These are phyloP conservation scores for Moesziomyces sp. DNA, from an alignment of 1,284 basidiomycete species.

Conservation along the genomic window DNA sequence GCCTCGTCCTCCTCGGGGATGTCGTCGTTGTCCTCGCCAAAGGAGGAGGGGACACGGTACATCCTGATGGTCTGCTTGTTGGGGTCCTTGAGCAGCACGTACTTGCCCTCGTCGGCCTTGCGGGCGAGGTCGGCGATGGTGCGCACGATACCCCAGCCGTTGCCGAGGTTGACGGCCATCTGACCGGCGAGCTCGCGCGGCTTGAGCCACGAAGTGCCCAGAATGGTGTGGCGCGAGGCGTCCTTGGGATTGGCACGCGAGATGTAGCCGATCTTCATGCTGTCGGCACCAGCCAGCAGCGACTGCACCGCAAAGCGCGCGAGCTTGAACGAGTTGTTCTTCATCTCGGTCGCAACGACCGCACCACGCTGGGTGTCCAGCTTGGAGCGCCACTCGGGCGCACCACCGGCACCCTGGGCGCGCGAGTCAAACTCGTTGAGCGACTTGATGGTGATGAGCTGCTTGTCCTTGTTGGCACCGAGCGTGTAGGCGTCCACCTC, in stretches of 20 bases:
- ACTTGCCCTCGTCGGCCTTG: slow-evolving; percentile 59
- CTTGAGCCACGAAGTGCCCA: slow-evolving; percentile 93
- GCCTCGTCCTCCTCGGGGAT: slow-evolving; percentile 72
- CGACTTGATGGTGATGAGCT: slow-evolving; percentile 81
- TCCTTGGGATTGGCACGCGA: slow-evolving; percentile 93
- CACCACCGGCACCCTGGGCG: slow-evolving; percentile 87
- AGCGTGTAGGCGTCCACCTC: slow-evolving; percentile 88
- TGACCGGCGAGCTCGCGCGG: slow-evolving; percentile 93
- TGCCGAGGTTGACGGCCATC: slow-evolving; percentile 92
- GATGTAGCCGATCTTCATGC: slow-evolving; percentile 97
- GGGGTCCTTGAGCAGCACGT: slow-evolving; percentile 66
- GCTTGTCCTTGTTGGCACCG: slow-evolving; percentile 54
- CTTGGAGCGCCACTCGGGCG: slow-evolving; percentile 96
- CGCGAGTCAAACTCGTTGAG: slow-evolving; percentile 98
- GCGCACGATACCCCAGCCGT: slow-evolving; percentile 96
- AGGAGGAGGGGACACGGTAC: slow-evolving; percentile 87
- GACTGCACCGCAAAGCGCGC: slow-evolving; percentile 98
- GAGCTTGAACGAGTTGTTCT: slow-evolving; percentile 98
- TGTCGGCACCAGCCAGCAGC: slow-evolving; percentile 92
- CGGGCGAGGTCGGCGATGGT: slow-evolving; percentile 64
- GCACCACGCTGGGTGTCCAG: slow-evolving; percentile 96
- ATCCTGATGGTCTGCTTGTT: slow-evolving; percentile 83
- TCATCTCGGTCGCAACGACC: slow-evolving; percentile 99
- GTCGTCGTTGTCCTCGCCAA: slow-evolving; percentile 74
- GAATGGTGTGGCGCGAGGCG: slow-evolving; percentile 91